Conservation (phyloP, 805 yeast genomes). For the Blastobotrys muscicola region DNA sequence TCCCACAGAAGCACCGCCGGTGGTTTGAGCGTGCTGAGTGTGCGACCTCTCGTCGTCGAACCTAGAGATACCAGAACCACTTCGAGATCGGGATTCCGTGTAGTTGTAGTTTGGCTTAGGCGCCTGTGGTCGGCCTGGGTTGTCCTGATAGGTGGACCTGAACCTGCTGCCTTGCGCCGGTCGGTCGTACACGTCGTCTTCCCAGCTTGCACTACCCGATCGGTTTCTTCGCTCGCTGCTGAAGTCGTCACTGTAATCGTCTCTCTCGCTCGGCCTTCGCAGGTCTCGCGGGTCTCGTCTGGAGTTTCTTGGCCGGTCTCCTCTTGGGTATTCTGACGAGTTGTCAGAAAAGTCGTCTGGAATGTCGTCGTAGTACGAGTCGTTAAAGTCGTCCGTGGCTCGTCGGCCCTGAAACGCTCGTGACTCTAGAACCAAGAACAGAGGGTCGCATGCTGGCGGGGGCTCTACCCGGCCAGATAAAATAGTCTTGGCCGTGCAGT, state of each 20-base stretch:
- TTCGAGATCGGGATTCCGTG: neutral
- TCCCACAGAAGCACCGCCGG: too few species aligned
- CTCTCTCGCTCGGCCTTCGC: too few species aligned
- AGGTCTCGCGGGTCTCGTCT: slow-evolving; percentile 11
- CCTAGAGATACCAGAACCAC: too few species aligned
- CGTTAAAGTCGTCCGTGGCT: slow-evolving; percentile 41
- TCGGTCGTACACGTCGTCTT: slow-evolving; percentile 73
- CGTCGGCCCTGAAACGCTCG: slow-evolving; percentile 50
- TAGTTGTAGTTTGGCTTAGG: slow-evolving; percentile 33
- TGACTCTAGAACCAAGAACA: slow-evolving; percentile 77
- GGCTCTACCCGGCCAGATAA: slow-evolving; percentile 83
- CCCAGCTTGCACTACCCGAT: slow-evolving; percentile 51
- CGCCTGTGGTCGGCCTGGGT: slow-evolving; percentile 35
- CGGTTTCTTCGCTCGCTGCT: slow-evolving; percentile 18
- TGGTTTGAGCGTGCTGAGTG: too few species aligned
- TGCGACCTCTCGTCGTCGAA: too few species aligned
- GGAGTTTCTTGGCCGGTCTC: slow-evolving; percentile 3
- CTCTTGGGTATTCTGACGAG: slow-evolving; percentile 24
- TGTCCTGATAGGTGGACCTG: slow-evolving; percentile 33
- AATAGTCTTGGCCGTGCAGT: slow-evolving; percentile 80
- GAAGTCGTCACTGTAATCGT: slow-evolving; percentile 19
- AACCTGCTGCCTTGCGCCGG: slow-evolving; percentile 24
- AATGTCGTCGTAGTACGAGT: slow-evolving; percentile 66
- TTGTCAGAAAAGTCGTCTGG: slow-evolving; percentile 52
- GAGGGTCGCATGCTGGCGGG: slow-evolving; percentile 82